A percentile compares a stretch with the other conserved stretches of the same genome.
These are phyloP conservation scores for Fistulinella prunicolor DNA, from an alignment of 768 basidiomycete species.

Conservation along the genomic window DNA sequence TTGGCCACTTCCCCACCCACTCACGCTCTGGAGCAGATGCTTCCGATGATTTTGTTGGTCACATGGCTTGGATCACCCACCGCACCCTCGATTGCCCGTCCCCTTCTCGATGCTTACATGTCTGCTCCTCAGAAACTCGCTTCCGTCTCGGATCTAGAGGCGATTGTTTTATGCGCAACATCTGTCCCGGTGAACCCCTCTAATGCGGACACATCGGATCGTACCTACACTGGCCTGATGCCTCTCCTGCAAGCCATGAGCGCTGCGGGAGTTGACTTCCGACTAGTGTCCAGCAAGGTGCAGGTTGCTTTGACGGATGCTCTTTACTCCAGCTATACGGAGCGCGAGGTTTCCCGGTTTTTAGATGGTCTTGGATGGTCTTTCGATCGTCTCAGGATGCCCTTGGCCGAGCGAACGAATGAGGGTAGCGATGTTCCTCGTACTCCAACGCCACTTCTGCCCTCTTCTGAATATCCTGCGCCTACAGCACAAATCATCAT, in stretches of 20 bases:
- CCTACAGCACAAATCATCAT: slow-evolving; percentile 15
- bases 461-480: slow-evolving; percentile 13
- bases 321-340: slow-evolving; percentile 20
- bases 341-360: slow-evolving; percentile 23
- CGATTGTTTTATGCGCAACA: slow-evolving; percentile 39
- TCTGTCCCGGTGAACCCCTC: slow-evolving; percentile 24
- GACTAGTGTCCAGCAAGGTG: slow-evolving; percentile 18
- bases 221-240: slow-evolving; percentile 40
- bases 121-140: slow-evolving; percentile 35
- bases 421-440: slow-evolving; percentile 3
- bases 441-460: slow-evolving; percentile 9
- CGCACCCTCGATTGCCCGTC: slow-evolving; percentile 33
- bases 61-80: slow-evolving; percentile 34
- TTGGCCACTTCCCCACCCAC: not conserved
- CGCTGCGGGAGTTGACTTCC: slow-evolving; percentile 30
- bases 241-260: slow-evolving; percentile 44
- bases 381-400: slow-evolving; percentile 21
- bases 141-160: slow-evolving; percentile 41
- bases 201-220: slow-evolving; percentile 14
- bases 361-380: slow-evolving; percentile 17
- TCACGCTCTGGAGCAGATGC: slow-evolving; percentile 5
- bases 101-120: slow-evolving; percentile 46
- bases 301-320: slow-evolving; percentile 20
- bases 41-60: slow-evolving; percentile 30
- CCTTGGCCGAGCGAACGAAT: slow-evolving; percentile 16